These are phyloP conservation scores for Musa schizocarpa DNA, from an alignment of 176 grass and related monocot genomes.

Conservation along the genomic window DNA sequence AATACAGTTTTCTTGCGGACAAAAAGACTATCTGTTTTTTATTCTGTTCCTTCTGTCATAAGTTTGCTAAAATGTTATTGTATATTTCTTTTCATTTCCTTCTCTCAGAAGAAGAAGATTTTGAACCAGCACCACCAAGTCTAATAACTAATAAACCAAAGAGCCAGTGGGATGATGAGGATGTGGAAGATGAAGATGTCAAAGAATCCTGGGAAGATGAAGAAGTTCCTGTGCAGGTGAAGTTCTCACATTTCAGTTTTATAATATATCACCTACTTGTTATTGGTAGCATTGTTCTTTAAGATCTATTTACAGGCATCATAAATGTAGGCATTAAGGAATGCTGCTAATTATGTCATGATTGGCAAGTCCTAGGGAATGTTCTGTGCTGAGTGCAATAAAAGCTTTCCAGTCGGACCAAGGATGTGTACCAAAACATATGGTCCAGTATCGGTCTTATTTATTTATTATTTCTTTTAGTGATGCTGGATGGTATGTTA, in stretches of 20 bases:
- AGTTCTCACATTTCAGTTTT: not conserved
- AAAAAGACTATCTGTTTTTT: not conserved
- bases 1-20: too few species aligned
- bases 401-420: not conserved
- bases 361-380: too few species aligned
- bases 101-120: constrained; percentile 1
- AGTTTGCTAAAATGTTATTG: not conserved
- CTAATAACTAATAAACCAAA: not conserved
- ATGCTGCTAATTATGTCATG: not conserved
- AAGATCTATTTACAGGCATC: not conserved
- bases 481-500: too few species aligned
- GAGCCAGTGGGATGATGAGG: not conserved
- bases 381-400: not conserved
- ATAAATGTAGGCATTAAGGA: not conserved
- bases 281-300: not conserved
- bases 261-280: too few species aligned
- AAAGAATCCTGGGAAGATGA: constrained; percentile 8
- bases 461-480: too few species aligned
- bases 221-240: not conserved
- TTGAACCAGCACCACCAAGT: not conserved
- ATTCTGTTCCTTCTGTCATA: too few species aligned
- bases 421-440: too few species aligned
- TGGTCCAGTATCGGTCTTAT: too few species aligned
- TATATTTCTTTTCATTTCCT: not conserved
- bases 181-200: not conserved